A percentile compares a stretch with the other conserved stretches of the same genome.
phyloP scores from a whole-genome alignment of 805 yeast species.

The Lachancea sp. region DNA sequence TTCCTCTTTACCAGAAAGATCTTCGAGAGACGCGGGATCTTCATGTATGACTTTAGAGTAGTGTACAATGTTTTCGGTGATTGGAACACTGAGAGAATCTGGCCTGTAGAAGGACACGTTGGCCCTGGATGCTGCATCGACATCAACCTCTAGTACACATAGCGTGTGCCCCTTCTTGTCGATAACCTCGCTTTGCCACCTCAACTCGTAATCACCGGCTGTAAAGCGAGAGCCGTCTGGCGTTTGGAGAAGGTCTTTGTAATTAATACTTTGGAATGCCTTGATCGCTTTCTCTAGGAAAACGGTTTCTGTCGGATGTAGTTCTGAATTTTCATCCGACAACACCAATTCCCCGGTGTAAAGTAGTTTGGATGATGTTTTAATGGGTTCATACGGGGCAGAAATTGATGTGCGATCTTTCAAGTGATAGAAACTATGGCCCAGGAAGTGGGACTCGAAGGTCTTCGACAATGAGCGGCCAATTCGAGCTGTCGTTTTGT shows the following conservation, averaged over 20 bases:
- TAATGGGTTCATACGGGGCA: conserved; percentile 5
- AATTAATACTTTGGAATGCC: conserved; percentile 20
- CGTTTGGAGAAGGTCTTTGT: conserved; percentile 12
- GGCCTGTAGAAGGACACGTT: conserved; percentile 8
- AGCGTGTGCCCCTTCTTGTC: conserved; percentile 21
- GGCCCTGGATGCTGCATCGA: not conserved
- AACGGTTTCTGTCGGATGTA: conserved; percentile 1
- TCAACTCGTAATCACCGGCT: conserved; percentile 26
- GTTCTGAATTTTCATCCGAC: not conserved
- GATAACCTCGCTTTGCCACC: conserved; percentile 29
- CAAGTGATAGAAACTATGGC: conserved; percentile 24
- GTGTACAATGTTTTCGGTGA: conserved; percentile 6
- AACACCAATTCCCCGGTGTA: not conserved
- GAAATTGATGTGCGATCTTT: not conserved
- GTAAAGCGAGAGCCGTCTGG: conserved; percentile 16
- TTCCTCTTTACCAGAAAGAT: not conserved
- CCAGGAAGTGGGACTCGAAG: conserved; percentile 24
- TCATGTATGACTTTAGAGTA: not conserved
- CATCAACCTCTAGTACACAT: not conserved
- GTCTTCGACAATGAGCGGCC: not conserved
- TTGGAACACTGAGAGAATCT: conserved; percentile 10
- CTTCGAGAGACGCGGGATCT: not conserved
- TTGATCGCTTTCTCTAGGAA: conserved; percentile 15
- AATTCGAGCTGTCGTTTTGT: not conserved
- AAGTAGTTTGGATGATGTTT: conserved; percentile 3